Evolutionary conservation across 1,139 yeast genomes (phyloP), one percentile per base, ranked within the genome.

Genomic region (Hyphopichia wangnamkhiaoensis): DNA sequence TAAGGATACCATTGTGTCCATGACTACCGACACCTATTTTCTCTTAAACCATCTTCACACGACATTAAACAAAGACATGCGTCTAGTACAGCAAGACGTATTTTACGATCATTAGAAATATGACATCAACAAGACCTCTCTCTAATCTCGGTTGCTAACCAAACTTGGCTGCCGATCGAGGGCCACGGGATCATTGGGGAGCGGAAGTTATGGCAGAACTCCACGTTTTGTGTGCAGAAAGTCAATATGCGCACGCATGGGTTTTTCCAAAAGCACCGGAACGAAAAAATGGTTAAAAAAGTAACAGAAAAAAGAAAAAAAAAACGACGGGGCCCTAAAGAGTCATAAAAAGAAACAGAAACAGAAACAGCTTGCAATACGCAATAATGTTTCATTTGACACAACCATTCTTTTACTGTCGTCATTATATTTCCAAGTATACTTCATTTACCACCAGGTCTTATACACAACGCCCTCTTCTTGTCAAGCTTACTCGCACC

Each of bases 71-170:
- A 30, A 30, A 17, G 38, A 35, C 19, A n/a, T 30, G 5, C 21
- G n/a, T 14, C 38, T 35, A 9, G 23, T 35, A 5, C 38, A 25
- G 2, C 25, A 24, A 5, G 38, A 35, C 15, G 16, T 25, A 5
- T 35, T 35, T 19, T 35, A 35, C 28, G 37, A 35, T 16, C 21
- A 29, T n/a, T n/a, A n/a, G n/a, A n/a, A n/a, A n/a, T n/a, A n/a
- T n/a, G n/a, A n/a, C n/a, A n/a, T n/a, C n/a, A n/a, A n/a, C n/a
- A n/a, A n/a, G n/a, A n/a, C n/a, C n/a, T n/a, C n/a, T n/a, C n/a
- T n/a, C n/a, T n/a, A n/a, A n/a, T n/a, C n/a, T n/a, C n/a, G n/a
- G n/a, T n/a, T n/a, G n/a, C n/a, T n/a, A n/a, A n/a, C n/a, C n/a
- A n/a, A n/a, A n/a, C n/a, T n/a, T n/a, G n/a, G n/a, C n/a, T n/a